Evolutionary conservation across 441 rosid genomes (phyloP), one percentile per base, ranked within the genome.

Genomic region (Biscutella laevigata): DNA sequence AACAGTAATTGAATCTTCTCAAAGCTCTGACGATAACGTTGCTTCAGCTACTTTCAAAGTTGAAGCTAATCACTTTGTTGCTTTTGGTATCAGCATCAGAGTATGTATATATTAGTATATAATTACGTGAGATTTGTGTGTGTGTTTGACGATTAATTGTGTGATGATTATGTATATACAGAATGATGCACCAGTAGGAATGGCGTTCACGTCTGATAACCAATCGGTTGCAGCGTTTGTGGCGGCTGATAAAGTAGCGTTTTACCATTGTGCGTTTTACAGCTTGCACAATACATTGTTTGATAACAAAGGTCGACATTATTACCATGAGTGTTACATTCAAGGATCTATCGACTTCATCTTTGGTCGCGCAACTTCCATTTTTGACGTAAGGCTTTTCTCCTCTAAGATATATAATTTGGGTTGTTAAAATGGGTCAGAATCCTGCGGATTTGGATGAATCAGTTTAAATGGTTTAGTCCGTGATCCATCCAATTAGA

Each of bases 291-390:
- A 86, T 68, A 90, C 94, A 5, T 70, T 86, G n/a, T 84, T 86
- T 67, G 95, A 90, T 68, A 79, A 84, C 65, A 86, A 77, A 71
- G 95, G 95, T 11, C 73, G 95, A 35, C 97, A 90, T 68, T 90
- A 75, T 70, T 90, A 84, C 53, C 73, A 78, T 20, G 59, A 69
- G 27, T 86, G 94, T 77, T 84, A 81, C 71, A 81, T 90, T 26
- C 94, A 86, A 51, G 95, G 97, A 67, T 90, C 89, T 3, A 79
- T 86, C 5, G 97, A 90, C 61, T 90, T 86, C 76, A 84, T 90
- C 46, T 90, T 90, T 21, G 97, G 97, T 61, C 88, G 91, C 0
- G 95, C 77, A 64, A 80, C 86, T 43, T 82, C 94, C 37, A 44
- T 81, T 44, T 90, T 77, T 55, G 55, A 71, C 10, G 94, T 82